Conservation (phyloP, 352 stramenopile species). For the Globisporangium splendens region DNA sequence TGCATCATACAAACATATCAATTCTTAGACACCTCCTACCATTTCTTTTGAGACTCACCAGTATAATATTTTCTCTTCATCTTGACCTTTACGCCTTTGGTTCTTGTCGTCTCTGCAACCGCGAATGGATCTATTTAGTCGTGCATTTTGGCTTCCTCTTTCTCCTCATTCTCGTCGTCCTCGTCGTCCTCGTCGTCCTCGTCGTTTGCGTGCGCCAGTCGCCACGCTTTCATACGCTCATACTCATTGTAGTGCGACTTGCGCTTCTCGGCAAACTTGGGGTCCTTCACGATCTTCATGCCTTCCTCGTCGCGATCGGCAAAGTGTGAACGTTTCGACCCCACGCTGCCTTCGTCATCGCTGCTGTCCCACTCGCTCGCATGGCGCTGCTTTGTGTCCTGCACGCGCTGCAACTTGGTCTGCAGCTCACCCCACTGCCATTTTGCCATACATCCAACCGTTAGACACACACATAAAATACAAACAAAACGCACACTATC, state of each 20-base stretch:
- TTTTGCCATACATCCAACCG: neutral
- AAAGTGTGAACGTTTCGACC: slow-evolving; percentile 16
- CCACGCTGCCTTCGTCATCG: slow-evolving; percentile 29
- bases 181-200: slow-evolving; percentile 6
- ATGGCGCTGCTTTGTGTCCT: slow-evolving; percentile 34
- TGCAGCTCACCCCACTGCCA: slow-evolving; percentile 67
- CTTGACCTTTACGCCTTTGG: too few species aligned
- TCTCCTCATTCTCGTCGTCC: neutral
- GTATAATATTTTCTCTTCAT: neutral
- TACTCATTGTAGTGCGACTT: slow-evolving; percentile 87
- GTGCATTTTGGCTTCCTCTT: neutral
- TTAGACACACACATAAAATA: too few species aligned
- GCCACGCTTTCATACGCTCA: slow-evolving; percentile 64
- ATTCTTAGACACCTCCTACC: neutral
- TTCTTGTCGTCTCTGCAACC: too few species aligned
- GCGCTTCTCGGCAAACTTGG: slow-evolving; percentile 65
- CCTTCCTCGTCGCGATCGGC: slow-evolving; percentile 43
- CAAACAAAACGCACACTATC: too few species aligned
- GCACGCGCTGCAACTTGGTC: slow-evolving; percentile 52
- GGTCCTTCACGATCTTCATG: slow-evolving; percentile 67
- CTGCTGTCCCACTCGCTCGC: slow-evolving; percentile 57
- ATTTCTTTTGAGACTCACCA: neutral
- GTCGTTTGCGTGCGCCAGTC: slow-evolving; percentile 36
- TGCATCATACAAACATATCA: too few species aligned
- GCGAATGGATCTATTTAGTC: too few species aligned